phyloP scores from a whole-genome alignment of 495 filamentous ascomycete genomes.

The Podospora bellae-mahoneyi region DNA sequence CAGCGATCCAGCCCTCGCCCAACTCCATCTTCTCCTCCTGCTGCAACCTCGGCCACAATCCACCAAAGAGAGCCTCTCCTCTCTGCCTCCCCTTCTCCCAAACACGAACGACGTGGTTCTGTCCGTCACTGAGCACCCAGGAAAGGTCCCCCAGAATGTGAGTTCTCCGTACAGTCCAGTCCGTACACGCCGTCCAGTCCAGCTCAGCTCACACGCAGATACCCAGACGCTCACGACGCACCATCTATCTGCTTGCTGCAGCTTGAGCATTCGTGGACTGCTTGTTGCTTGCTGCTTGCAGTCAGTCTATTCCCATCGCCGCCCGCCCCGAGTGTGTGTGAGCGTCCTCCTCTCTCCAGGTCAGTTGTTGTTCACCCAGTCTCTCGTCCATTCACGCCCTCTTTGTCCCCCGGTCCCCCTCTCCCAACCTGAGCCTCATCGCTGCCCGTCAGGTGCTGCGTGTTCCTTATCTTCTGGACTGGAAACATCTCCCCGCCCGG shows the following conservation, averaged over 20 bases:
- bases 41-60: slow-evolving; percentile 22
- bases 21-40: slow-evolving; percentile 22
- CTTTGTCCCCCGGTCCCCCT: slow-evolving; percentile 14
- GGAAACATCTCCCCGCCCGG: slow-evolving; percentile 20
- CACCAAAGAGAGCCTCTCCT: slow-evolving; percentile 32
- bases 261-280: neutral
- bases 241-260: slow-evolving; percentile 7
- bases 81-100: slow-evolving; percentile 16
- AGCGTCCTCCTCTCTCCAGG: slow-evolving; percentile 6
- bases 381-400: slow-evolving; percentile 14
- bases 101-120: slow-evolving; percentile 7
- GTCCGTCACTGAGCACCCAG: slow-evolving; percentile 3
- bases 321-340: slow-evolving; percentile 12
- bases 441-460: slow-evolving; percentile 17
- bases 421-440: slow-evolving; percentile 35
- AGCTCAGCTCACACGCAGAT: slow-evolving; percentile 20
- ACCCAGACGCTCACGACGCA: slow-evolving; percentile 12
- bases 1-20: slow-evolving; percentile 24
- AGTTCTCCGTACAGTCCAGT: slow-evolving; percentile 1
- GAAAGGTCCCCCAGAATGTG: neutral
- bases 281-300: slow-evolving; percentile 2
- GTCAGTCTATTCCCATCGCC: slow-evolving; percentile 31
- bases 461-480: slow-evolving; percentile 19
- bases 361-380: slow-evolving; percentile 16
- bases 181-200: slow-evolving; percentile 23